Evolutionary conservation across 2,329 filamentous ascomycete genomes (phyloP), one percentile per base, ranked within the genome.

Genomic region (Dactylellina haptotyla): DNA sequence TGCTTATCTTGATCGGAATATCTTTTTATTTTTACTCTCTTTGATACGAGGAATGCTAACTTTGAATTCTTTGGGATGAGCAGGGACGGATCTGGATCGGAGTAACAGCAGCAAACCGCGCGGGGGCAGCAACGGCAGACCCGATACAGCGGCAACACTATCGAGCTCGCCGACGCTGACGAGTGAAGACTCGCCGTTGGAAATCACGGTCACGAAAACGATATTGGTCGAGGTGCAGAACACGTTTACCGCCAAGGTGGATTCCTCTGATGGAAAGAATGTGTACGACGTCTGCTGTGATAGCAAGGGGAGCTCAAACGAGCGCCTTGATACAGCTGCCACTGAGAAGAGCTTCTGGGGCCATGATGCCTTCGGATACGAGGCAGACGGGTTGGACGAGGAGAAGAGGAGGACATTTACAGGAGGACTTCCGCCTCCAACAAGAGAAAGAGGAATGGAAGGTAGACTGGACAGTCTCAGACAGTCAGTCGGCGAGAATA

Each of bases 141-240:
- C 65, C 3, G 48, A 39, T 6, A 70, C 65, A 10, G 46, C 65
- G 10, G 26, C 43, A 16, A 37, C 58, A 16, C 26, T 58, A 23
- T 64, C 59, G 8, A 39, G 51, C 4, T 50, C 45, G 23, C 30
- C 66, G 14, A 59, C 53, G 8, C 34, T 46, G 18, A 54, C 25
- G 18, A 72, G 51, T 5, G 67, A 72, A 4, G 67, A 53, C n/a
- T 54, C 50, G 23, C 58, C 67, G 12, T 26, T 73, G 10, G 57
- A 48, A 6, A 66, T 73, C 23, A 66, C 30, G 28, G 69, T 73
- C 54, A 73, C 69, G 20, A 73, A 66, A 28, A 66, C 69, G 32
- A 26, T 73, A 12, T 64, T 57, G 10, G 30, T 73, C 16, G 62
- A 66, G 18, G 51, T 58, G 4, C 54, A 73, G 16, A 25, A 43